A percentile compares a stretch with the other conserved stretches of the same genome.
phyloP scores from a whole-genome alignment of 1,284 basidiomycete genomes.

The Ustilago bromivora region DNA sequence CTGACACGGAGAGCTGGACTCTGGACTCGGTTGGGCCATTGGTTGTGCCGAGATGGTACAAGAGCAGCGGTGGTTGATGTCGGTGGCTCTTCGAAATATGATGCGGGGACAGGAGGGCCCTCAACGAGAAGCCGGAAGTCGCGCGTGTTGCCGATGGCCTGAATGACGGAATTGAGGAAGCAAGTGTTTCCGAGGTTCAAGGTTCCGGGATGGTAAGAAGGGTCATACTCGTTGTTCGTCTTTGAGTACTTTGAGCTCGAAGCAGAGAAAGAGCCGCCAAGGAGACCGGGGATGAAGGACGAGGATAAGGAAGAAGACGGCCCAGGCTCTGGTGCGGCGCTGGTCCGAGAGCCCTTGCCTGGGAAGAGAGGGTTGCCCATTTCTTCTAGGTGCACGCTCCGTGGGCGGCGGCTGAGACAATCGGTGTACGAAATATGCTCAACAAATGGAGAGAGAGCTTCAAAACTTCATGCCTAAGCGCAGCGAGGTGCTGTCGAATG shows the following conservation, averaged over 20 bases:
- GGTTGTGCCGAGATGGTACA: slow-evolving; percentile 17
- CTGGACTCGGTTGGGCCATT: slow-evolving; percentile 42
- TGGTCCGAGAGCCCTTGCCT: slow-evolving; percentile 74
- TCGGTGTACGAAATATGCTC: background rate
- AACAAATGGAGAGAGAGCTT: background rate
- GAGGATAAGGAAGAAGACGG: slow-evolving; percentile 7
- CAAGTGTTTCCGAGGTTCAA: slow-evolving; percentile 90
- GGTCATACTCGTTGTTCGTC: slow-evolving; percentile 66
- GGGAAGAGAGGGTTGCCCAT: slow-evolving; percentile 40
- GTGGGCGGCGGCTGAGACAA: background rate
- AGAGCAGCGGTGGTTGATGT: slow-evolving; percentile 6
- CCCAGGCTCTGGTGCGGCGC: slow-evolving; percentile 60
- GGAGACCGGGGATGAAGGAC: slow-evolving; percentile 24
- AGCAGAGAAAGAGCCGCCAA: slow-evolving; percentile 88
- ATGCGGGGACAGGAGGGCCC: slow-evolving; percentile 24
- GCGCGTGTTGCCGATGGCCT: slow-evolving; percentile 76
- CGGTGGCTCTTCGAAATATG: slow-evolving; percentile 11
- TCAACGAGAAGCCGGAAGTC: slow-evolving; percentile 76
- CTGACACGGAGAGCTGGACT: slow-evolving; percentile 55
- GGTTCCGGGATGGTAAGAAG: slow-evolving; percentile 74
- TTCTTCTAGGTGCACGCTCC: background rate
- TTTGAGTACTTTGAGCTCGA: slow-evolving; percentile 77
- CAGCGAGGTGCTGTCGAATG: background rate
- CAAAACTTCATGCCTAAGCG: background rate
- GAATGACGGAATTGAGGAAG: slow-evolving; percentile 90